These are phyloP conservation scores for Botryosphaeria dothidea DNA, from an alignment of 2,329 filamentous ascomycete genomes.

Conservation along the genomic window DNA sequence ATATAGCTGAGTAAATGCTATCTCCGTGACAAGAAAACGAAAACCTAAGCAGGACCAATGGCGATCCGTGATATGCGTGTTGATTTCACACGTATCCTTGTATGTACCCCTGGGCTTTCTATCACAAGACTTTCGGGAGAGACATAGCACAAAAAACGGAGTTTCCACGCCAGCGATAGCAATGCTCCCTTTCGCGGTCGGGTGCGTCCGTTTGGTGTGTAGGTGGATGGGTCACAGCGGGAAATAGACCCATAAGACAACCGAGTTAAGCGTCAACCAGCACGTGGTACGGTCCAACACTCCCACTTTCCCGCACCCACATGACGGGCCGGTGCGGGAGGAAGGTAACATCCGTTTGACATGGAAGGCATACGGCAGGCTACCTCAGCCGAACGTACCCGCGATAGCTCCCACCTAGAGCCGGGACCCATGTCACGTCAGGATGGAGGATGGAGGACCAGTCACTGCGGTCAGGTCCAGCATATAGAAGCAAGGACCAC, in stretches of 20 bases:
- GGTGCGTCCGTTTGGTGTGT: background rate
- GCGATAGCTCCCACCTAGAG: background rate
- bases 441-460: no score
- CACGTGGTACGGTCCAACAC: background rate
- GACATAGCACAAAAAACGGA: background rate
- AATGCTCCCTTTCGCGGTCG: background rate
- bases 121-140: no score
- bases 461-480: no score
- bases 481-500: no score
- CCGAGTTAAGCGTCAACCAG: background rate
- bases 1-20: background rate
- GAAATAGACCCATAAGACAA: background rate
- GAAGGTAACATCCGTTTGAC: no score
- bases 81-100: background rate
- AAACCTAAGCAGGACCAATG: no score
- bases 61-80: no score
- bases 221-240: background rate
- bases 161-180: background rate
- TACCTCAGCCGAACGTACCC: background rate
- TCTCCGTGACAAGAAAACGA: background rate
- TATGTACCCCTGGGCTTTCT: background rate
- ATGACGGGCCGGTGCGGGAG: no score
- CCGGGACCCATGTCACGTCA: no score
- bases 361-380: background rate
- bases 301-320: background rate